These are phyloP conservation scores for Cordyceps militaris DNA, from an alignment of 2,329 filamentous ascomycete genomes.

Conservation along the genomic window DNA sequence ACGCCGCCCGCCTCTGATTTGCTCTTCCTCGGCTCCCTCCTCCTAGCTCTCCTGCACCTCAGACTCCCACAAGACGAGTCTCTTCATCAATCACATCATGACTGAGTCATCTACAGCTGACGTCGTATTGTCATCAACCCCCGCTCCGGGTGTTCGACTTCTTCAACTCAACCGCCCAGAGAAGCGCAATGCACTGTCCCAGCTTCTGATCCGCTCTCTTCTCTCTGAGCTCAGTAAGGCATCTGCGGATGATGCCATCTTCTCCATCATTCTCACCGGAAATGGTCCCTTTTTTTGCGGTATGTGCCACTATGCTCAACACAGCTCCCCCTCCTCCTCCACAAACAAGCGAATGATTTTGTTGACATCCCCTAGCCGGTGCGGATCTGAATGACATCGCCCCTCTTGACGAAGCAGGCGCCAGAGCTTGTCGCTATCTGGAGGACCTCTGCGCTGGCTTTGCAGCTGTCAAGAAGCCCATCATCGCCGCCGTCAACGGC, in stretches of 20 bases:
- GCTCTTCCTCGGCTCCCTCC: neutral
- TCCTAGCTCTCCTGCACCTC: neutral
- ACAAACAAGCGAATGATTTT: neutral
- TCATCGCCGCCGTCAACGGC: constrained; percentile 35
- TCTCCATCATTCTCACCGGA: constrained; percentile 29
- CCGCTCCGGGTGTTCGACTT: constrained; percentile 33
- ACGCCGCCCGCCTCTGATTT: neutral
- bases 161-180: constrained; percentile 43
- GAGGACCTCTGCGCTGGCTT: constrained; percentile 25
- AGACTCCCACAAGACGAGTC: too few relatives aligned
- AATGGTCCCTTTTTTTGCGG: constrained; percentile 26
- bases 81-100: constrained; percentile 1
- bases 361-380: constrained; percentile 21
- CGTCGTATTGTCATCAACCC: constrained; percentile 19
- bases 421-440: constrained; percentile 10
- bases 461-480: constrained; percentile 24
- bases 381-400: constrained; percentile 32
- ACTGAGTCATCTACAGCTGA: neutral
- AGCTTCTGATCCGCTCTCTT: constrained; percentile 38
- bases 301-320: constrained; percentile 15
- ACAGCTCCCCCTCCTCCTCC: neutral
- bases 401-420: constrained; percentile 23
- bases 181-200: constrained; percentile 51
- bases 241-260: constrained; percentile 19
- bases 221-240: constrained; percentile 19